Evolutionary conservation across 1,284 basidiomycete species (phyloP).

Genomic region (Phenoliferia sp.): DNA sequence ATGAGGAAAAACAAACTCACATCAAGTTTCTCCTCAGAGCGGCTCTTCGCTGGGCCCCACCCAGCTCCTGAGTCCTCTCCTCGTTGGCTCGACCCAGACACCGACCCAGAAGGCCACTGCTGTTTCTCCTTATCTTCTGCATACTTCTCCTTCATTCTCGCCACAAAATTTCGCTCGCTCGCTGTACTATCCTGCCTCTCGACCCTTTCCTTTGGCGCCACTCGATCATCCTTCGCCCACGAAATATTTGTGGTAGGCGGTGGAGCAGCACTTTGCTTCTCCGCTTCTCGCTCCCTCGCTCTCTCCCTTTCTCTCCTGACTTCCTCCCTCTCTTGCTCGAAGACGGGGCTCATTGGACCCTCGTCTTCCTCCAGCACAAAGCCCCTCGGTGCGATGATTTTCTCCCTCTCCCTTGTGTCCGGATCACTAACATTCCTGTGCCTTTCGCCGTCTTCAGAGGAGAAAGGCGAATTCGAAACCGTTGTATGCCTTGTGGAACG

Average conservation of each 20-base stretch:
- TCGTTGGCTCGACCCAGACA: neutral
- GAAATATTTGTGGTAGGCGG: neutral
- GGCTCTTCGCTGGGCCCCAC: neutral
- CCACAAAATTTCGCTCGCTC: slow-evolving; percentile 5
- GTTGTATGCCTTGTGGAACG: neutral
- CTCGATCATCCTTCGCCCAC: neutral
- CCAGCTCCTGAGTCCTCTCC: neutral
- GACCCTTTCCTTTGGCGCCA: neutral
- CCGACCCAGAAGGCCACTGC: neutral
- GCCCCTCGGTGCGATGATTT: neutral
- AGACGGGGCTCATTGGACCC: neutral
- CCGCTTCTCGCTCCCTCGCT: neutral
- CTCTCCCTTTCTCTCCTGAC: neutral
- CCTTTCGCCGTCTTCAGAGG: neutral
- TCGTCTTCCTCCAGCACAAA: neutral
- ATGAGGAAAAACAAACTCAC: neutral
- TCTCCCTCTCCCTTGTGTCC: neutral
- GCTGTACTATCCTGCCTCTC: neutral
- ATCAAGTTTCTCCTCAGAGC: neutral
- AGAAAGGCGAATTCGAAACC: neutral
- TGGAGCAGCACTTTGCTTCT: neutral
- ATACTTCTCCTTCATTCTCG: slow-evolving; percentile 7
- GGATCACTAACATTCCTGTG: too few species aligned
- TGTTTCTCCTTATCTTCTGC: neutral
- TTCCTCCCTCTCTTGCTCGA: neutral